Base-by-base conservation (phyloP, 1,284 basidiomycete species). In the Trichosporon sp. region DNA sequence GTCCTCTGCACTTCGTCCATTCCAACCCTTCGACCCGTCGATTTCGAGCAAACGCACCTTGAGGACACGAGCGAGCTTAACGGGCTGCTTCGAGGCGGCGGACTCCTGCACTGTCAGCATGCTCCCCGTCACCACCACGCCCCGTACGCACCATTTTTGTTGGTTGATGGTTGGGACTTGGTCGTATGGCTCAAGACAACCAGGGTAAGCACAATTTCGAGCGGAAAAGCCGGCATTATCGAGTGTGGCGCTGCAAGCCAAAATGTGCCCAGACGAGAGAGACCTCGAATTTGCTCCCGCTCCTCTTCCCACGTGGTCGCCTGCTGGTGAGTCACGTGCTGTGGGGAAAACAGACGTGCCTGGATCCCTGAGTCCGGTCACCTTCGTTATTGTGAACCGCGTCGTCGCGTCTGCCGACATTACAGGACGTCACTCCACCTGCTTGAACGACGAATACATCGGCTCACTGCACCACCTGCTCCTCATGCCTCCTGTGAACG, bases 51-150 rank as follows among this genome's bases (percentile, higher is more conserved):
- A 58, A 68, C 66, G 59, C 63, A 68, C 66, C 66, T 67, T 95
- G 85, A 91, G 88, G 74, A 97, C 94, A 85, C 90, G 92, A 72
- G 92, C 94, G 80, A 96, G 91, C 83, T 95, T 95, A 80, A 95
- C 92, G 76, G 90, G 88, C 70, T 87, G 94, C 81, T 89, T 86
- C 64, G 71, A 65, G 59, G 75, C 73, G 75, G 89, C 86, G 80
- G 91, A 88, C 89, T 90, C 64, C 68, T 65, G 65, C 54, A 40
- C 10, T 49, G 62, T 67, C 54, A 65, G 60, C 46, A 40, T 29
- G 23, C 23, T 25, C 23, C 33, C 52, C 44, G 27, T 44, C 29
- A 7, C 36, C 21, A 58, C 14, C 32, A 25, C 60, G 23, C 52
- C 34, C 31, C 27, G 9, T 23, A 71, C 72, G 65, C 56, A 75